Conservation (phyloP, 202 grass and related monocot genomes). For the Bolboschoenoplectus hybrid region DNA sequence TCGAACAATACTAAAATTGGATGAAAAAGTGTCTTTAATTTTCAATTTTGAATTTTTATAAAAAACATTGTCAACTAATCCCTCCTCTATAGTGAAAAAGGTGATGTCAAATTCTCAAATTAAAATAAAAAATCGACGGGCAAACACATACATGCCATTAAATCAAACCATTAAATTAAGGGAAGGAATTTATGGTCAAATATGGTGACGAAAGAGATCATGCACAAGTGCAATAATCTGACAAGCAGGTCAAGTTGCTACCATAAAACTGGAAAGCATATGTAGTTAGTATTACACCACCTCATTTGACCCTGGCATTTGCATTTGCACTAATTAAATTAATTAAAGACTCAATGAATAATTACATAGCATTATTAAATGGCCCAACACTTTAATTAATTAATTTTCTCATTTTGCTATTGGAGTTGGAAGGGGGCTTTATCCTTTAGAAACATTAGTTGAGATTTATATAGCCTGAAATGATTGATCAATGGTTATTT, state of each 20-base stretch:
- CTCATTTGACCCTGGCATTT: slow-evolving; percentile 17
- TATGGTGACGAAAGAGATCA: slow-evolving; percentile 9
- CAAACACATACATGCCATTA: neutral
- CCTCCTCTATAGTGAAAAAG: neutral
- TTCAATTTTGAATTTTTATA: too few species aligned
- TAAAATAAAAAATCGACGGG: neutral
- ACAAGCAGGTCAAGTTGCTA: neutral
- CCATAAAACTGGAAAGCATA: slow-evolving; percentile 13
- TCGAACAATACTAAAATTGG: too few species aligned
- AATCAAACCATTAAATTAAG: neutral
- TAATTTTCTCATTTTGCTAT: slow-evolving; percentile 13
- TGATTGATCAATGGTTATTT: slow-evolving; percentile 31
- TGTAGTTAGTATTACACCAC: slow-evolving; percentile 8
- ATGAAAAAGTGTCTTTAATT: too few species aligned
- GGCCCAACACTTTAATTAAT: slow-evolving; percentile 5
- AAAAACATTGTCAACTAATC: too few species aligned
- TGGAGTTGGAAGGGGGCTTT: slow-evolving; percentile 37
- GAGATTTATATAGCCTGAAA: neutral
- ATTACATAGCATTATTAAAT: neutral
- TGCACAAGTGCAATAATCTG: neutral
- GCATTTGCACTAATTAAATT: neutral
- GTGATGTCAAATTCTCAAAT: neutral
- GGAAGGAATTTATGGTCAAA: neutral
- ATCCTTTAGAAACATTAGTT: slow-evolving; percentile 32
- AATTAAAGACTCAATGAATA: neutral